Conservation (phyloP, 2,329 filamentous ascomycete species). For the Phyllosticta citriasiana region DNA sequence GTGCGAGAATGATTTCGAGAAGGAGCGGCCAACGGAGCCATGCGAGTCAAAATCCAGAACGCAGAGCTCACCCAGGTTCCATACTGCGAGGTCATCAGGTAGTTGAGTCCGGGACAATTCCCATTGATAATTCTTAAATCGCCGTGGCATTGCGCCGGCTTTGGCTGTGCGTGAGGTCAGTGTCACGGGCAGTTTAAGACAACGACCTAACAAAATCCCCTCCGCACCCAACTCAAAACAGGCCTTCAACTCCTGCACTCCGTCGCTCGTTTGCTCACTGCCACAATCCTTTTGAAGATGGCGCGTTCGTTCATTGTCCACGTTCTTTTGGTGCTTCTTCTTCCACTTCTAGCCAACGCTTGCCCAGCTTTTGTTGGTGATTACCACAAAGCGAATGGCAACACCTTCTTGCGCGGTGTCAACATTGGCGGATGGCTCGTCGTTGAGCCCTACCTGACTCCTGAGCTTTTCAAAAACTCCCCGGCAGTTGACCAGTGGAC, state of each 20-base stretch:
- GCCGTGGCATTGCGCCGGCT: background rate
- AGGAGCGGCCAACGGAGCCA: background rate
- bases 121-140: background rate
- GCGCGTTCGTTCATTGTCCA: background rate
- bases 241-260: background rate
- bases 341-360: background rate
- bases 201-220: background rate
- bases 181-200: background rate
- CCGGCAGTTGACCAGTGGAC: constrained; percentile 28
- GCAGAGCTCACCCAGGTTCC: background rate
- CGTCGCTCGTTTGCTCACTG: background rate
- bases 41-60: background rate
- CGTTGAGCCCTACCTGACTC: constrained; percentile 28
- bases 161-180: background rate
- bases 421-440: constrained; percentile 30
- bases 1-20: background rate
- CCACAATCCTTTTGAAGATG: background rate
- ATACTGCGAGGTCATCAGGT: background rate
- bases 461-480: constrained; percentile 24
- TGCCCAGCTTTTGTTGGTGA: background rate
- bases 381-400: background rate
- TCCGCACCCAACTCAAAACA: background rate
- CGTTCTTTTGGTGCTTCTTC: background rate
- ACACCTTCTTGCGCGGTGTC: constrained; percentile 18
- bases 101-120: background rate